Evolutionary conservation across 371 early-diverging fungal species (phyloP).

Genomic region (Mortierella sp.): DNA sequence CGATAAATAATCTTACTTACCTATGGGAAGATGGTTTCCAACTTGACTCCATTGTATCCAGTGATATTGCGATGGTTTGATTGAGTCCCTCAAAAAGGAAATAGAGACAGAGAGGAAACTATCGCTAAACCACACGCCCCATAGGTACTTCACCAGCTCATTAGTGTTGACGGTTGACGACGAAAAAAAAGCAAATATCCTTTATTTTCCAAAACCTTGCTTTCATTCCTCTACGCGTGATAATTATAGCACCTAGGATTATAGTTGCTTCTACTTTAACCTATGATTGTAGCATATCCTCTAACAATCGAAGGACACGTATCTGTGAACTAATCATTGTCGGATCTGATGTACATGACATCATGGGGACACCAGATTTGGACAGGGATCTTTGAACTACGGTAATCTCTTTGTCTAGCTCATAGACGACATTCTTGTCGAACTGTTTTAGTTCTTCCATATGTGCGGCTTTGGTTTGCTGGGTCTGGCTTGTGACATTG

Average conservation of each 20-base stretch:
- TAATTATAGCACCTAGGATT: neutral
- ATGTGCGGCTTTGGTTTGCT: conserved; percentile 22
- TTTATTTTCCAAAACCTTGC: no score
- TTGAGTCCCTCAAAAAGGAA: conserved; percentile 18
- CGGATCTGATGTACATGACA: conserved; percentile 26
- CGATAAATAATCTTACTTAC: neutral
- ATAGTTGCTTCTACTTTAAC: neutral
- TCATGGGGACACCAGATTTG: conserved; percentile 30
- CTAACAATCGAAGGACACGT: conserved; percentile 39
- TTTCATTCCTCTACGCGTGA: neutral
- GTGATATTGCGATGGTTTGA: conserved; percentile 31
- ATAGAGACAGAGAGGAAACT: conserved; percentile 22
- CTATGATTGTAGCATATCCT: conserved; percentile 40
- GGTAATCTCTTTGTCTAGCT: conserved; percentile 32
- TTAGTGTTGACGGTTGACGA: neutral
- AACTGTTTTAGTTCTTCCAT: conserved; percentile 31
- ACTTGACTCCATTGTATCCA: conserved; percentile 23
- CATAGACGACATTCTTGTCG: conserved; percentile 30
- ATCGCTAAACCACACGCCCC: conserved; percentile 14
- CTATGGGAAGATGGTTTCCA: conserved; percentile 12
- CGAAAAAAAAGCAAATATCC: no score
- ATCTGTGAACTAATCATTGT: conserved; percentile 34
- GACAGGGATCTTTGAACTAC: conserved; percentile 21
- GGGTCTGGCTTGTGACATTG: conserved; percentile 17
- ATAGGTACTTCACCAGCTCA: neutral